Evolutionary conservation across 306 rosid species (phyloP).

Genomic region (Sicyos baderoa): DNA sequence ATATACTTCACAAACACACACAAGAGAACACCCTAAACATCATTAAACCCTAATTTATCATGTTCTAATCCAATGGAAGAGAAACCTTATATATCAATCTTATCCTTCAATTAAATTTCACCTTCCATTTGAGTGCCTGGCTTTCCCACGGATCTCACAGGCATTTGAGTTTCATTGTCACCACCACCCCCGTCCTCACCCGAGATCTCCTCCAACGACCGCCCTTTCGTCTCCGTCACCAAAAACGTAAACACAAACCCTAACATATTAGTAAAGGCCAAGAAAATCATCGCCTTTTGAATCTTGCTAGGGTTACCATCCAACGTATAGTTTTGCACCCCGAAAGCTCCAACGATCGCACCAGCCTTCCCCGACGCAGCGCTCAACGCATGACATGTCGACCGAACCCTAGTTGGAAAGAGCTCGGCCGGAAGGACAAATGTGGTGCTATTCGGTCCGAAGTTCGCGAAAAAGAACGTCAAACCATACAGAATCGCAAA

Average conservation of each 20-base stretch:
- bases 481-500: slow-evolving; percentile 34
- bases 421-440: slow-evolving; percentile 72
- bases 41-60: slow-evolving; percentile 7
- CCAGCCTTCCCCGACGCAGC: slow-evolving; percentile 66
- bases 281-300: slow-evolving; percentile 32
- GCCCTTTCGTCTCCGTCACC: slow-evolving; percentile 63
- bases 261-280: slow-evolving; percentile 46
- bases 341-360: slow-evolving; percentile 55
- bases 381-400: slow-evolving; percentile 67
- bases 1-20: slow-evolving; percentile 18
- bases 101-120: background rate
- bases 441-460: slow-evolving; percentile 68
- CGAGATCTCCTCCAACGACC: slow-evolving; percentile 71
- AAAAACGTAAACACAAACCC: slow-evolving; percentile 52
- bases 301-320: accelerated
- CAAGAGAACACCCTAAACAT: background rate
- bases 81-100: background rate
- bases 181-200: slow-evolving; percentile 46
- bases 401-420: slow-evolving; percentile 59
- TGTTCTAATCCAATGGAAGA: background rate
- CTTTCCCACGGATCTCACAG: background rate
- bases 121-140: background rate
- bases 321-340: slow-evolving; percentile 40
- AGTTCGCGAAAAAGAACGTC: slow-evolving; percentile 71
- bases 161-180: slow-evolving; percentile 22